These are phyloP conservation scores for Psidium guajava DNA, from an alignment of 345 rosid genomes.

Conservation along the genomic window DNA sequence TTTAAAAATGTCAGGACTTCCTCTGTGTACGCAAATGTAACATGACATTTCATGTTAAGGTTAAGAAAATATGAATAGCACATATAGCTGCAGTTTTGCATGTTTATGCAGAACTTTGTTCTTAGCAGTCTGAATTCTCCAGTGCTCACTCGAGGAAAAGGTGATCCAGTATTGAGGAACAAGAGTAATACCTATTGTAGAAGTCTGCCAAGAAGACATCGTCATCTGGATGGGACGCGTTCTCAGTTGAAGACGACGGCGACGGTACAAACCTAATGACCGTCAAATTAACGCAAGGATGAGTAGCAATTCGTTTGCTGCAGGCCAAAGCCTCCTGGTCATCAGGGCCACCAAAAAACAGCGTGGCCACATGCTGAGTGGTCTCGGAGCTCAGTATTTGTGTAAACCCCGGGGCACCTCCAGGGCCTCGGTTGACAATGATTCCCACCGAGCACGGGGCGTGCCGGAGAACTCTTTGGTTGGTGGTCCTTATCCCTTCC, in stretches of 20 bases:
- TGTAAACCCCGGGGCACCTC: conserved; percentile 42
- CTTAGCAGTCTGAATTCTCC: not conserved
- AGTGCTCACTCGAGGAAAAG: not conserved
- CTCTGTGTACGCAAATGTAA: not conserved
- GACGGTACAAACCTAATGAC: conserved; percentile 37
- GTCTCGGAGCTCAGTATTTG: conserved; percentile 34
- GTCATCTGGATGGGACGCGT: conserved; percentile 34
- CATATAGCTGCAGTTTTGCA: not conserved
- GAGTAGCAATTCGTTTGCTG: conserved; percentile 37
- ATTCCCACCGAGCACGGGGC: conserved; percentile 77
- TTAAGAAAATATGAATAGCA: not conserved
- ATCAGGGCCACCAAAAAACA: conserved; percentile 87
- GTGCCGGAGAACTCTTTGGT: conserved; percentile 61
- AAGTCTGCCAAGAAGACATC: conserved; percentile 43
- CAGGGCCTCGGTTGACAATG: conserved; percentile 51
- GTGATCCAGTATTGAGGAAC: not conserved
- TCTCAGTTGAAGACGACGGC: conserved; percentile 1
- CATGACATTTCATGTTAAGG: not conserved
- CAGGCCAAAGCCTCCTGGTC: conserved; percentile 85
- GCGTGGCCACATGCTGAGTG: conserved; percentile 46
- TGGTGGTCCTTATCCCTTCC: conserved; percentile 49
- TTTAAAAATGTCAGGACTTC: not conserved
- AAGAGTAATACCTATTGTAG: conserved; percentile 34
- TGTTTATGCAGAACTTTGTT: not conserved
- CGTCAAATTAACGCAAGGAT: conserved; percentile 38